phyloP scores from a whole-genome alignment of 2,329 filamentous ascomycete species.

The Gyromitra esculenta region DNA sequence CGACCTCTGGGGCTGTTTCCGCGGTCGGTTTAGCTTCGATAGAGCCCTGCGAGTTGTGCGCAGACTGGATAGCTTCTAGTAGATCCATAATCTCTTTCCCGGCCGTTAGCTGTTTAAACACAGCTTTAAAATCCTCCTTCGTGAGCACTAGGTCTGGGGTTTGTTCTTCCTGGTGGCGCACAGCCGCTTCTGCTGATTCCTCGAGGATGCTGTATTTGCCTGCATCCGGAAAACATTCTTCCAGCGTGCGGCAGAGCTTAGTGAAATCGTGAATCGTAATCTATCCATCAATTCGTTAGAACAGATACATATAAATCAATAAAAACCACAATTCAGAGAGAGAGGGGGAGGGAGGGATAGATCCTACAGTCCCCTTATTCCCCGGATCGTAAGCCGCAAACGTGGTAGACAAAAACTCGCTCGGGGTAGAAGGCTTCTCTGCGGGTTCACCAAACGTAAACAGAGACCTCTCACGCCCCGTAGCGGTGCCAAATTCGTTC shows the following conservation, averaged over 20 bases:
- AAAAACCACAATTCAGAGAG: too few relatives aligned
- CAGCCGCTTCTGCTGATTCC: constrained; percentile 1
- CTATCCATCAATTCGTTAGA: constrained; percentile 25
- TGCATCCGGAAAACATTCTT: constrained; percentile 23
- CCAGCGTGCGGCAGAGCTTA: constrained; percentile 38
- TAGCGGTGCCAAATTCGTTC: background rate
- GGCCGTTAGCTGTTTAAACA: constrained; percentile 21
- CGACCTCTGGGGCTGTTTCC: background rate
- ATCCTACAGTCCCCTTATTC: constrained; percentile 35
- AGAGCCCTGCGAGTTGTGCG: constrained; percentile 9
- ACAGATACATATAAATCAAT: background rate
- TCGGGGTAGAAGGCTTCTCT: background rate
- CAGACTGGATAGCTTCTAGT: background rate
- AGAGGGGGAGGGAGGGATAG: background rate
- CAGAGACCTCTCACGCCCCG: background rate
- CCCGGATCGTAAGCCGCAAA: constrained; percentile 37
- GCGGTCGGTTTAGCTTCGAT: background rate
- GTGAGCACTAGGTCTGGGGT: constrained; percentile 25
- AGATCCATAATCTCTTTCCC: constrained; percentile 28
- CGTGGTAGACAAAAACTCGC: background rate
- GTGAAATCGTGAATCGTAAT: constrained; percentile 46
- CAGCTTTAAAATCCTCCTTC: constrained; percentile 12
- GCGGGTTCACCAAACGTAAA: constrained; percentile 4
- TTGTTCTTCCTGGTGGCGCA: background rate
- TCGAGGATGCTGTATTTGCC: constrained; percentile 30